Evolutionary conservation across 768 basidiomycete species (phyloP), one percentile per base, ranked within the genome.

Genomic region (Pholiota microspora): DNA sequence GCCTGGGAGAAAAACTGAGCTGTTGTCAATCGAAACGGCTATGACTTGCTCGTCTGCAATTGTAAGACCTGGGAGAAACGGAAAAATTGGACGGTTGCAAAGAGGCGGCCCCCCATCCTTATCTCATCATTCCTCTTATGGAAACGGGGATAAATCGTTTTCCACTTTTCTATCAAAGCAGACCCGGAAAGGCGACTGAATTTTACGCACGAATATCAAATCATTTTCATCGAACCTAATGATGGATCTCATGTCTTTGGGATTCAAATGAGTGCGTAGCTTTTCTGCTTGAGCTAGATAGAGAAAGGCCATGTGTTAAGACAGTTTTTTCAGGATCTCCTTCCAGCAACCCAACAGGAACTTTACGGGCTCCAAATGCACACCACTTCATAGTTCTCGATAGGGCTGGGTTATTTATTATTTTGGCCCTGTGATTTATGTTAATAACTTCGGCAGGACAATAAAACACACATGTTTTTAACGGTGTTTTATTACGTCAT

Each of bases 191-290:
- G 62, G 21, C 77, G 77, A 10, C 64, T 86, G 60, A 83, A 84
- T 61, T 75, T 73, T 58, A 72, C 58, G 7, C 83, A 85, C 53
- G 84, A 86, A 60, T 84, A 86, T 60, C 84, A 86, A 60, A 71
- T 80, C 47, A 79, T 86, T 12, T 85, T 80, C 64, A 82, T 85
- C 53, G 84, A 86, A 67, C 80, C 82, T 1, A 72, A 63, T 49
- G 85, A 86, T 59, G 82, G 82, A 5, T 73, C 77, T 2, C 83
- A 83, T 67, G 72, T 85, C 18, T 86, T 86, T 61, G 81, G 75
- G 4, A 67, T 85, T 35, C 82, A 84, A 58, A 70, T 84, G 6
- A 84, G 83, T 82, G 55, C 15, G 73, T 59, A 2, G 29, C 29
- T 27, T 29, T 12, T 4, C 4, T 18, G 13, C 5, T 12, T 7